phyloP scores from a whole-genome alignment of 495 filamentous ascomycete genomes.

The Aeminium ludgeri region DNA sequence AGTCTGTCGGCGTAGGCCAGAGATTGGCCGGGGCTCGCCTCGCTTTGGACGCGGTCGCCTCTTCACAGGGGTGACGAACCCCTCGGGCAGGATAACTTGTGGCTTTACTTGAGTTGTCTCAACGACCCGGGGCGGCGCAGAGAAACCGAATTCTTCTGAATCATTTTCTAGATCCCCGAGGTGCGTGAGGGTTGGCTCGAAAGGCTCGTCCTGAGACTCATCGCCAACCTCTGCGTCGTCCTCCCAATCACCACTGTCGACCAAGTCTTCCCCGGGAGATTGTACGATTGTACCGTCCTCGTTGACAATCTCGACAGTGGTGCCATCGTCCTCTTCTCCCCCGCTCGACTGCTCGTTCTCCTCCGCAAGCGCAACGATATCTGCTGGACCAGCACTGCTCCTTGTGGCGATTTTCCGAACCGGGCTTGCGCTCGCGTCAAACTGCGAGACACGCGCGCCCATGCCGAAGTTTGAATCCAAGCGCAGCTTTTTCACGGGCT shows the following conservation, averaged over 20 bases:
- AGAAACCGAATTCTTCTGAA: too few relatives aligned
- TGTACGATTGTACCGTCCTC: constrained; percentile 1
- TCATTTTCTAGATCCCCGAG: background rate
- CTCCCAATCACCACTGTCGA: constrained; percentile 3
- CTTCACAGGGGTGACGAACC: constrained; percentile 12
- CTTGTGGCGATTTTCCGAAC: constrained; percentile 16
- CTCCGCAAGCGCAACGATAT: constrained; percentile 2
- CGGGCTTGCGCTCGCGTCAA: constrained; percentile 8
- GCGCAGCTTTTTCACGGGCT: constrained; percentile 15
- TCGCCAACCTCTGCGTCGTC: constrained; percentile 1
- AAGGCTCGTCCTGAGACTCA: background rate
- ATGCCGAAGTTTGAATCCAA: constrained; percentile 2
- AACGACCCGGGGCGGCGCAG: background rate
- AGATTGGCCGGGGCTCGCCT: background rate
- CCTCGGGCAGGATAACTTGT: constrained; percentile 5
- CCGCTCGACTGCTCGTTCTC: background rate
- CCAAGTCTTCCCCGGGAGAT: constrained; percentile 1
- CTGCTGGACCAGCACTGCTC: background rate
- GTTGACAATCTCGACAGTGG: constrained; percentile 1
- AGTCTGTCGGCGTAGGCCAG: constrained; percentile 1
- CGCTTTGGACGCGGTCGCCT: background rate
- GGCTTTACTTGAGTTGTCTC: background rate
- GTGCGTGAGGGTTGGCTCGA: constrained; percentile 1
- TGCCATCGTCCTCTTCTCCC: constrained; percentile 1
- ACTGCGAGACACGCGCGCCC: constrained; percentile 3